Evolutionary conservation across 352 stramenopile species (phyloP), one percentile per base, ranked within the genome.

Genomic region (Pythium pyrilobum): DNA sequence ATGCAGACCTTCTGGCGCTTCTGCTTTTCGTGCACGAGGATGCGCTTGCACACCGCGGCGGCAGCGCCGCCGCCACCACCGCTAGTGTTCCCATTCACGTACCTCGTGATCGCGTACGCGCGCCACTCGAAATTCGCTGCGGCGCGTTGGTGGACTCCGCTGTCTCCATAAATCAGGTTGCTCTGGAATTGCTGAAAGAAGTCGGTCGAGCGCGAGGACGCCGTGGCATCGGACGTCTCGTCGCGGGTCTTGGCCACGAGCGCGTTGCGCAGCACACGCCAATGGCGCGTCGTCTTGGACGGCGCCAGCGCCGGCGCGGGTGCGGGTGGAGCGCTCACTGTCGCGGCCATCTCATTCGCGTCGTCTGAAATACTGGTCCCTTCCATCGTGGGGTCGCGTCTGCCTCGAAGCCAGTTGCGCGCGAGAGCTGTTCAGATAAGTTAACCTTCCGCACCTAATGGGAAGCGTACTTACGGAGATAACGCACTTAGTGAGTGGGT

Each of bases 11-110:
- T 57, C 38, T 73, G 73, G 25, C 67, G 38, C 50, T 80, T 79
- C n/a, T 68, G 60, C 69, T 89, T 92, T 45, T 92, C 81, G 34
- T 87, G 81, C 12, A 87, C 74, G n/a, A 66, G 59, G 16, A 92
- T 59, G 37, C 37, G 42, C 31, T 59, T 51, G 15, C 15, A 33
- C 0, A 36, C 5, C 11, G 23, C 27, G 8, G 16, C 18, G 8
- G 4, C 43, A 51, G 43, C 27, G 18, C n/a, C 9, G 31, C 31
- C 31, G 15, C 15, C 31, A 36, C 31, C 31, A 36, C 31, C 31
- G 15, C 16, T 16, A 18, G 16, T 41, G 20, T 20, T 27, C 39
- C 4, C 5, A 6, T 31, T 40, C 11, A 42, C 15, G n/a, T 11
- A 16, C 34, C 62, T 65, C 8, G 13, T 44, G 53, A 76, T 41